phyloP scores from a whole-genome alignment of 208 protist genomes.

The Tritrichomonas musculus region DNA sequence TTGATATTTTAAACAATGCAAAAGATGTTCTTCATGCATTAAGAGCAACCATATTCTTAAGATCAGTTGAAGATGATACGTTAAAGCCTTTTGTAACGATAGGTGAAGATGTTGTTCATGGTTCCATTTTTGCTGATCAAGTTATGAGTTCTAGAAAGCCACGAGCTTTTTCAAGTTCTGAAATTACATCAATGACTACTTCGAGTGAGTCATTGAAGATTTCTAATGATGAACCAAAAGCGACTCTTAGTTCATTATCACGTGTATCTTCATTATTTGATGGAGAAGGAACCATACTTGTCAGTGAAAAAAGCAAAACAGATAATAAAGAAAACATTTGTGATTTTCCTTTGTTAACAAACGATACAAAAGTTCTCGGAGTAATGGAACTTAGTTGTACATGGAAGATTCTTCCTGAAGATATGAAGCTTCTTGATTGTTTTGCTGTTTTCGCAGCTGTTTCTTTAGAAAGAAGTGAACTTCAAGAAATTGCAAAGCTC shows the following conservation, averaged over 20 bases:
- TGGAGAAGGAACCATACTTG: background rate
- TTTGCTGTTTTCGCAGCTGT: constrained; percentile 27
- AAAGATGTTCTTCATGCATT: background rate
- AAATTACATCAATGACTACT: background rate
- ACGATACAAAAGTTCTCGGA: background rate
- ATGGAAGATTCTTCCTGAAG: background rate
- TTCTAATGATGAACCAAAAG: background rate
- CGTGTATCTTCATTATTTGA: background rate
- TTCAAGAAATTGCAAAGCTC: background rate
- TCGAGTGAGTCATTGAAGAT: background rate
- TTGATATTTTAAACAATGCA: background rate
- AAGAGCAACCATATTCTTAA: background rate
- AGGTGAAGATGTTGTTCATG: background rate
- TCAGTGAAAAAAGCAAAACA: too few relatives aligned
- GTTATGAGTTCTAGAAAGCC: background rate
- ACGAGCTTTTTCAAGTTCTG: background rate
- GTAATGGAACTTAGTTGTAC: background rate
- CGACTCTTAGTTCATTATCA: too few relatives aligned
- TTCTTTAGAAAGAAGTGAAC: background rate
- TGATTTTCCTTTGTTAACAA: background rate
- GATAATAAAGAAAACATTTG: background rate
- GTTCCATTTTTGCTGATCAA: background rate
- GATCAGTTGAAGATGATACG: background rate
- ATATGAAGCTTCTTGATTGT: constrained; percentile 19
- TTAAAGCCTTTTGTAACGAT: background rate